Evolutionary conservation across 2,329 filamentous ascomycete genomes (phyloP).

Genomic region (Harringtonia aguacate): DNA sequence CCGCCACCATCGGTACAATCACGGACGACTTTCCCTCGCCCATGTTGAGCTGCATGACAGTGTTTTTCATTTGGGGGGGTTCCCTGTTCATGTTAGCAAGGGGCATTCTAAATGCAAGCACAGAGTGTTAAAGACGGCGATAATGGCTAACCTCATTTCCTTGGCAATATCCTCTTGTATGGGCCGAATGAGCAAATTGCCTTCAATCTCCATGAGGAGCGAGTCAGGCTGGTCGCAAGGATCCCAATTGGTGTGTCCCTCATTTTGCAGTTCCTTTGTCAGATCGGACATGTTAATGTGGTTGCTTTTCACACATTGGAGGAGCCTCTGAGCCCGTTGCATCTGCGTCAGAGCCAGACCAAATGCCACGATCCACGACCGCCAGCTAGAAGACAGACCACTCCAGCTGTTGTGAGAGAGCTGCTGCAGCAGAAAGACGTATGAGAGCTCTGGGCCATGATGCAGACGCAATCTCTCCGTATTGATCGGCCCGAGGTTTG

Average conservation of each 20-base stretch:
- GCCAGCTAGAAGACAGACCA: constrained; percentile 22
- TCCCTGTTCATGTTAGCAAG: too few species aligned
- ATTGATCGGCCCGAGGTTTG: too few species aligned
- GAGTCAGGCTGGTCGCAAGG: constrained; percentile 43
- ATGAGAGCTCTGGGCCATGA: constrained; percentile 18
- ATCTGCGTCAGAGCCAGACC: constrained; percentile 26
- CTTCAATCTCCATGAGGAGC: constrained; percentile 55
- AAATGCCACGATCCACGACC: constrained; percentile 24
- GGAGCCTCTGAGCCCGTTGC: constrained; percentile 31
- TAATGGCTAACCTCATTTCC: constrained; percentile 45
- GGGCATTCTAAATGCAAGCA: neutral
- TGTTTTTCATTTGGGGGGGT: constrained; percentile 28
- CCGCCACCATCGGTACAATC: constrained; percentile 54
- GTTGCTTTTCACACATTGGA: constrained; percentile 12
- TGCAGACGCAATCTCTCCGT: too few species aligned
- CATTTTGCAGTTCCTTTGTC: constrained; percentile 32
- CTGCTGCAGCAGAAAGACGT: constrained; percentile 23
- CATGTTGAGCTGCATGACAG: constrained; percentile 60
- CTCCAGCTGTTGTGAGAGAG: constrained; percentile 18
- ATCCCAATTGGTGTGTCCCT: constrained; percentile 46
- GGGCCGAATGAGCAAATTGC: constrained; percentile 46
- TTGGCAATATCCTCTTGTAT: constrained; percentile 47
- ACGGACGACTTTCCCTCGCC: constrained; percentile 61
- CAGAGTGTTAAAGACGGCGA: too few species aligned
- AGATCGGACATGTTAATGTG: too few species aligned